Evolutionary conservation across 2,329 filamentous ascomycete genomes (phyloP), one percentile per base, ranked within the genome.

Genomic region (Penicillium brevicompactum): DNA sequence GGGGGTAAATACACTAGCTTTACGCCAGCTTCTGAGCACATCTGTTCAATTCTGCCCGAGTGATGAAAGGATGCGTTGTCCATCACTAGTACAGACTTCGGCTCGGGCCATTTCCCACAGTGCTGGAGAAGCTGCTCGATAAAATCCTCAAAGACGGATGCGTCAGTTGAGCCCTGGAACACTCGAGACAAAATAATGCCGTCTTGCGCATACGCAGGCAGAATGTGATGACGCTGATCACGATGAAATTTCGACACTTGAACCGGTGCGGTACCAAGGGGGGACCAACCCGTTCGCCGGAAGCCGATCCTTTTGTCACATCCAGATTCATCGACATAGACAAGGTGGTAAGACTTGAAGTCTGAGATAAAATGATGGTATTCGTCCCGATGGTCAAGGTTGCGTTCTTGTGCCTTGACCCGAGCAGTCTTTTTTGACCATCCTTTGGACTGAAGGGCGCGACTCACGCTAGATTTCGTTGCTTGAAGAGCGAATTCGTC

Each of bases 11-110:
- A n/a, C n/a, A n/a, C n/a, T n/a, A n/a, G n/a, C n/a, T n/a, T n/a
- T n/a, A n/a, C n/a, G n/a, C n/a, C n/a, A n/a, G n/a, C n/a, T n/a
- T n/a, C n/a, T n/a, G n/a, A n/a, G n/a, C n/a, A n/a, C n/a, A n/a
- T n/a, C n/a, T n/a, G n/a, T n/a, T n/a, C n/a, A n/a, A n/a, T n/a
- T n/a, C n/a, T n/a, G n/a, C n/a, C n/a, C n/a, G n/a, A n/a, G n/a
- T n/a, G n/a, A n/a, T n/a, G n/a, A n/a, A n/a, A n/a, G n/a, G n/a
- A n/a, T n/a, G n/a, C n/a, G n/a, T n/a, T n/a, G n/a, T n/a, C n/a
- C n/a, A n/a, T n/a, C n/a, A n/a, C n/a, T n/a, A n/a, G 76, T 78
- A 74, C 70, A 40, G 68, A 72, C 55, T 65, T 69, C 42, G 60
- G 65, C 46, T 68, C 67, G 45, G 64, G 66, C 55, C 57, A 70